Evolutionary conservation across 495 filamentous ascomycete species (phyloP).

Genomic region (Polyplosphaeria fusca): DNA sequence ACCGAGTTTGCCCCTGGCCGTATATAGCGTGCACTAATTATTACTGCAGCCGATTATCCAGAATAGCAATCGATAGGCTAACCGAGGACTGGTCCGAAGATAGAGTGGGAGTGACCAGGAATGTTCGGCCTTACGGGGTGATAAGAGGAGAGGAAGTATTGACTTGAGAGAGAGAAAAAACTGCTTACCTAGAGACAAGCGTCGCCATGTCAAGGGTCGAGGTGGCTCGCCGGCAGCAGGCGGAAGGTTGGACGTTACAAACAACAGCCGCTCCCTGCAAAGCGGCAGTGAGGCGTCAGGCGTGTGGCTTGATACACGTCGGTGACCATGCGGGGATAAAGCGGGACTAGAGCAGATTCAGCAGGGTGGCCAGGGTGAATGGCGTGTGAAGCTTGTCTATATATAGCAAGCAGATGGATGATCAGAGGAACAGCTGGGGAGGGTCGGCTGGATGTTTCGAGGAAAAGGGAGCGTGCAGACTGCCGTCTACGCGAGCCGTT

Average conservation of each 20-base stretch:
- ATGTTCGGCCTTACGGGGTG: too few species aligned
- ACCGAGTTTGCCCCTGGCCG: too few species aligned
- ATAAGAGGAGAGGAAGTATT: too few species aligned
- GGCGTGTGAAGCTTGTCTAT: neutral
- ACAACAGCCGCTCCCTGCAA: neutral
- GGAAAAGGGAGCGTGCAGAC: neutral
- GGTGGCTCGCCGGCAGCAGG: neutral
- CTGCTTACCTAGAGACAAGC: too few species aligned
- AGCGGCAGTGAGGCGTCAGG: slow-evolving; percentile 9
- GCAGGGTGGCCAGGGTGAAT: neutral
- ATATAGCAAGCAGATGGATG: neutral
- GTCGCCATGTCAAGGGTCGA: too few species aligned
- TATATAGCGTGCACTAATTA: too few species aligned
- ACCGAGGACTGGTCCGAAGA: too few species aligned
- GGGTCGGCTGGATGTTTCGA: slow-evolving; percentile 10
- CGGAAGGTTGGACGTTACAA: neutral
- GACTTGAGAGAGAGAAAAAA: too few species aligned
- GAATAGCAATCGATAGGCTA: too few species aligned
- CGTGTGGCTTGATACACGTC: slow-evolving; percentile 15
- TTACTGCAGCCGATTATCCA: too few species aligned
- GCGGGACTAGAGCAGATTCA: slow-evolving; percentile 3
- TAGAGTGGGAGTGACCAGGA: too few species aligned
- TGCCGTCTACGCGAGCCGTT: neutral
- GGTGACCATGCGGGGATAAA: slow-evolving; percentile 1
- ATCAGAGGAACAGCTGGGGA: neutral